A percentile compares a stretch with the other conserved stretches of the same genome.
These are phyloP conservation scores for Copromyces sp. DNA, from an alignment of 495 filamentous ascomycete genomes.

Conservation along the genomic window DNA sequence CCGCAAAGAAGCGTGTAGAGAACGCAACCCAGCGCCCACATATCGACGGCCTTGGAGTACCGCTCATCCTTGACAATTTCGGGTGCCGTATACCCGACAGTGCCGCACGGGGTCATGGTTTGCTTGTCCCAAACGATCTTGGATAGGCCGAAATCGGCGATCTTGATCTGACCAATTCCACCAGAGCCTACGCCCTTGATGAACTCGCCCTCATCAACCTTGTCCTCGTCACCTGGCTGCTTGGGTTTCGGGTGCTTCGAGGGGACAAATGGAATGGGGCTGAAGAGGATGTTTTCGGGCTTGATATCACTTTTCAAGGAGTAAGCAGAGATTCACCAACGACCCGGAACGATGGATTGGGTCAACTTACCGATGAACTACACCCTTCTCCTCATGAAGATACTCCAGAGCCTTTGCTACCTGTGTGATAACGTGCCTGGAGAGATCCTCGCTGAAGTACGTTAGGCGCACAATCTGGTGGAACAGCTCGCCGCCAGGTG, in stretches of 20 bases:
- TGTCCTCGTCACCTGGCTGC: slow-evolving; percentile 86
- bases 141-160: slow-evolving; percentile 94
- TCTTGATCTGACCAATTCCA: slow-evolving; percentile 91
- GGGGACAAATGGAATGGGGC: slow-evolving; percentile 71
- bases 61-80: slow-evolving; percentile 99
- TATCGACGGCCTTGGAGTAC: slow-evolving; percentile 97
- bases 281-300: slow-evolving; percentile 93
- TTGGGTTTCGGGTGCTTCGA: slow-evolving; percentile 68
- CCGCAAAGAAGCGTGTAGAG: slow-evolving; percentile 94
- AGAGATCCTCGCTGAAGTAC: slow-evolving; percentile 94
- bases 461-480: slow-evolving; percentile 97
- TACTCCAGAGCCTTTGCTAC: slow-evolving; percentile 91
- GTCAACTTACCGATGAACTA: slow-evolving; percentile 80
- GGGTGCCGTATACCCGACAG: slow-evolving; percentile 96
- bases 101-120: slow-evolving; percentile 99
- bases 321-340: slow-evolving; percentile 4
- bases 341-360: not conserved
- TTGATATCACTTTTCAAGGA: slow-evolving; percentile 73
- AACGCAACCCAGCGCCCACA: slow-evolving; percentile 98
- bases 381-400: slow-evolving; percentile 85
- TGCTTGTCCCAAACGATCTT: slow-evolving; percentile 98
- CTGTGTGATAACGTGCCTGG: slow-evolving; percentile 86
- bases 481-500: slow-evolving; percentile 91
- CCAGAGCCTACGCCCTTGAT: slow-evolving; percentile 73
- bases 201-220: slow-evolving; percentile 94